These are phyloP conservation scores for Crepidotus variabilis DNA, from an alignment of 768 basidiomycete species.

Conservation along the genomic window DNA sequence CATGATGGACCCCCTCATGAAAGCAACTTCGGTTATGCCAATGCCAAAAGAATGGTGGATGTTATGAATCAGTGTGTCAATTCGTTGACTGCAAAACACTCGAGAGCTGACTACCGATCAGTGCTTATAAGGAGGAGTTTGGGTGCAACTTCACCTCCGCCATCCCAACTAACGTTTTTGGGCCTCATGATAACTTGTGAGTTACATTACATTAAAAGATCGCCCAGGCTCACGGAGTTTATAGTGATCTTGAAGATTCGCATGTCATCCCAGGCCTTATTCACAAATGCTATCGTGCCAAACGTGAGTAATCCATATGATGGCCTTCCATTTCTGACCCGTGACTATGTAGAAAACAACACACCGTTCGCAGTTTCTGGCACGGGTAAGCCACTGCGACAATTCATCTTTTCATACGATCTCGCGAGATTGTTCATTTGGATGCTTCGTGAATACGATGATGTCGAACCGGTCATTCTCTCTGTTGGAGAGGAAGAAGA, in stretches of 20 bases:
- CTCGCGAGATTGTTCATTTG: slow-evolving; percentile 94
- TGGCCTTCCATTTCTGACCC: not conserved
- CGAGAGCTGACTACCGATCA: slow-evolving; percentile 22
- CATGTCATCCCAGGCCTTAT: slow-evolving; percentile 95
- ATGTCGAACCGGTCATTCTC: slow-evolving; percentile 90
- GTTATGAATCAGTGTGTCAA: slow-evolving; percentile 83
- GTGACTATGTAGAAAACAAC: slow-evolving; percentile 53
- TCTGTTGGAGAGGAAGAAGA: slow-evolving; percentile 94
- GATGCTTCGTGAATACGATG: slow-evolving; percentile 86
- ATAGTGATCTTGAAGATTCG: slow-evolving; percentile 80
- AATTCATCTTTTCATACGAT: slow-evolving; percentile 97
- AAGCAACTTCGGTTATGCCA: slow-evolving; percentile 95
- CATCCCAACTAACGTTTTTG: slow-evolving; percentile 98
- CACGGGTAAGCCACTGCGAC: slow-evolving; percentile 89
- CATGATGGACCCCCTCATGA: slow-evolving; percentile 90
- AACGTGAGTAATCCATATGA: slow-evolving; percentile 46
- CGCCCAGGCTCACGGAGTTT: not conserved
- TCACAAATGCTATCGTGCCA: slow-evolving; percentile 90
- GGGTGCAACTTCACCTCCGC: slow-evolving; percentile 95
- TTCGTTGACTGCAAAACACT: not conserved
- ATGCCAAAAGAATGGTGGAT: slow-evolving; percentile 95
- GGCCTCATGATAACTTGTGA: slow-evolving; percentile 91
- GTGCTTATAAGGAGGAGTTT: slow-evolving; percentile 94
- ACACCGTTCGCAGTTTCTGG: slow-evolving; percentile 88
- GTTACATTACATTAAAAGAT: slow-evolving; percentile 9